phyloP scores from a whole-genome alignment of 768 basidiomycete species.

The Russula emetica region DNA sequence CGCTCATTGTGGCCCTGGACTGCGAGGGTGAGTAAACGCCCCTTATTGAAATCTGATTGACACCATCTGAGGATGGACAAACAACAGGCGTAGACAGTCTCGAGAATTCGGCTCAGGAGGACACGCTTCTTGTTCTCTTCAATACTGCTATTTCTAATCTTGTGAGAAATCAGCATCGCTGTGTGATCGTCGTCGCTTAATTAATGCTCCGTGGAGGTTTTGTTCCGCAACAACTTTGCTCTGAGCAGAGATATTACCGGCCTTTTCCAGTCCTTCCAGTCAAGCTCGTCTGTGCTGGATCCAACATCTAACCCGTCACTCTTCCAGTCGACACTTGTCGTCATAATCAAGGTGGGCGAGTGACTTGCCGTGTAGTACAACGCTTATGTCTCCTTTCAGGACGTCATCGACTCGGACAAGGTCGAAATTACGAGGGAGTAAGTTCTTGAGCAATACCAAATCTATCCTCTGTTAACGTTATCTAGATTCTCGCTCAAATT shows the following conservation, averaged over 20 bases:
- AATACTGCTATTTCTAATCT: slow-evolving; percentile 64
- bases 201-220: slow-evolving; percentile 40
- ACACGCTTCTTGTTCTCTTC: slow-evolving; percentile 58
- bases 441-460: slow-evolving; percentile 23
- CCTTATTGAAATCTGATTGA: too few species aligned
- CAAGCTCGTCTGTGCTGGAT: slow-evolving; percentile 53
- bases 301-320: slow-evolving; percentile 55
- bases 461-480: neutral
- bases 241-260: slow-evolving; percentile 56
- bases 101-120: slow-evolving; percentile 60
- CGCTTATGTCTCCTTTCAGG: slow-evolving; percentile 36
- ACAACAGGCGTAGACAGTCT: slow-evolving; percentile 56
- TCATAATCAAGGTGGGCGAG: slow-evolving; percentile 56
- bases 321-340: slow-evolving; percentile 57
- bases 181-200: neutral
- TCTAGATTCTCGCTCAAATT: slow-evolving; percentile 54
- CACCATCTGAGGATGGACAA: neutral
- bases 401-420: slow-evolving; percentile 61
- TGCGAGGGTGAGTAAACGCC: slow-evolving; percentile 48
- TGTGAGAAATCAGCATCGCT: slow-evolving; percentile 32
- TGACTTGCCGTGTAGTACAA: too few species aligned
- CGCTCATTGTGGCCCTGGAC: slow-evolving; percentile 55
- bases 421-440: slow-evolving; percentile 56
- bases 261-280: slow-evolving; percentile 60
- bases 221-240: slow-evolving; percentile 65